A percentile compares a stretch with the other conserved stretches of the same genome.
phyloP scores from a whole-genome alignment of 352 stramenopile genomes.

The Pythium dissotocum region DNA sequence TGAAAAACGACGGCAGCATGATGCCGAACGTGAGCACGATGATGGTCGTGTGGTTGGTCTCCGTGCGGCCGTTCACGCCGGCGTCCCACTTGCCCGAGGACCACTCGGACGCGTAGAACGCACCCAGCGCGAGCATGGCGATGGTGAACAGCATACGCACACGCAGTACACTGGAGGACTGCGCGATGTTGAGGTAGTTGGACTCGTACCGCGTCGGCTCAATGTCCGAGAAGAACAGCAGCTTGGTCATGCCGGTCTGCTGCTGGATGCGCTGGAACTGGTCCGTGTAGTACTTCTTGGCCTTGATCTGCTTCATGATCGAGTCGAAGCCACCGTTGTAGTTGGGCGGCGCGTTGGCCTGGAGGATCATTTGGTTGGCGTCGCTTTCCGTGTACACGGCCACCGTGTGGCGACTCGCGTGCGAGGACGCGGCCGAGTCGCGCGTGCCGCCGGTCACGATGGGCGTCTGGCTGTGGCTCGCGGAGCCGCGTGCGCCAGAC shows the following conservation, averaged over 20 bases:
- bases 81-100: constrained; percentile 43
- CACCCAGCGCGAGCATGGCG: constrained; percentile 50
- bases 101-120: constrained; percentile 62
- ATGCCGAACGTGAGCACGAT: constrained; percentile 61
- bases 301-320: constrained; percentile 81
- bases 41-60: constrained; percentile 44
- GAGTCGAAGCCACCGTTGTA: constrained; percentile 65
- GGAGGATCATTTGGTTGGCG: constrained; percentile 67
- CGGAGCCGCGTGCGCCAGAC: constrained; percentile 24
- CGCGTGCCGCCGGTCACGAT: constrained; percentile 17
- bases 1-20: constrained; percentile 50
- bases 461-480: constrained; percentile 31
- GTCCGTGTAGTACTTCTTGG: constrained; percentile 74
- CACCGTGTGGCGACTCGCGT: constrained; percentile 9
- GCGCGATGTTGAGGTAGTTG: constrained; percentile 59
- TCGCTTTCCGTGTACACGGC: constrained; percentile 52
- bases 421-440: constrained; percentile 23
- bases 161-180: constrained; percentile 48
- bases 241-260: constrained; percentile 66
- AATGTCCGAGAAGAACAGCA: constrained; percentile 64
- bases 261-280: constrained; percentile 83
- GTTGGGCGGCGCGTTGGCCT: constrained; percentile 63
- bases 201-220: constrained; percentile 59
- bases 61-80: constrained; percentile 34
- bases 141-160: constrained; percentile 67